Evolutionary conservation across 352 stramenopile genomes (phyloP).

Genomic region (Phytophthora crassamura): DNA sequence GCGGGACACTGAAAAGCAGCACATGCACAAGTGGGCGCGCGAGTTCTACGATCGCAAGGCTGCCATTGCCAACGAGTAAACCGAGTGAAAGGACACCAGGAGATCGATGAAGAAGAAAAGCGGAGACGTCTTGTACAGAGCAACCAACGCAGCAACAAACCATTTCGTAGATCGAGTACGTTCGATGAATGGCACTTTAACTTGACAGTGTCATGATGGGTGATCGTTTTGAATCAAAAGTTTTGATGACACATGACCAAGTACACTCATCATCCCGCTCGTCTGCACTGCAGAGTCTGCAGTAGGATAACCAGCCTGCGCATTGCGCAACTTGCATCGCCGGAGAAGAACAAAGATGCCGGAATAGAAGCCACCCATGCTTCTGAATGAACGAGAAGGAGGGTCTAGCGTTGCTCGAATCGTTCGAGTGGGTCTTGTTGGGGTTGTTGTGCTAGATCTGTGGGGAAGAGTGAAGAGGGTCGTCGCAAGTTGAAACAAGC

Average conservation of each 20-base stretch:
- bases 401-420: not conserved
- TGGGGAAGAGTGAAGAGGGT: constrained; percentile 35
- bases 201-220: constrained; percentile 23
- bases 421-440: not conserved
- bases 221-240: too few species aligned
- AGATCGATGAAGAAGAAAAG: constrained; percentile 4
- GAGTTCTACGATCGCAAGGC: constrained; percentile 55
- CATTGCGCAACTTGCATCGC: constrained; percentile 9
- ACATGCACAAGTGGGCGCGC: constrained; percentile 88
- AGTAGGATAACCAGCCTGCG: not conserved
- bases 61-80: constrained; percentile 25
- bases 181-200: constrained; percentile 14
- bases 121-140: constrained; percentile 5
- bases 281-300: too few species aligned
- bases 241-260: too few species aligned
- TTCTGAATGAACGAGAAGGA: not conserved
- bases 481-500: constrained; percentile 30
- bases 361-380: constrained; percentile 14
- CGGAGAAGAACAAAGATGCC: constrained; percentile 9
- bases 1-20: constrained; percentile 69
- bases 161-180: not conserved
- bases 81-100: not conserved
- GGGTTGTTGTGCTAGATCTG: constrained; percentile 6
- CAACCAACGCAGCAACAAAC: constrained; percentile 4
- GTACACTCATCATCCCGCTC: constrained; percentile 11